These are phyloP conservation scores for Eucalyptus brandiana DNA, from an alignment of 345 rosid genomes.

Conservation along the genomic window DNA sequence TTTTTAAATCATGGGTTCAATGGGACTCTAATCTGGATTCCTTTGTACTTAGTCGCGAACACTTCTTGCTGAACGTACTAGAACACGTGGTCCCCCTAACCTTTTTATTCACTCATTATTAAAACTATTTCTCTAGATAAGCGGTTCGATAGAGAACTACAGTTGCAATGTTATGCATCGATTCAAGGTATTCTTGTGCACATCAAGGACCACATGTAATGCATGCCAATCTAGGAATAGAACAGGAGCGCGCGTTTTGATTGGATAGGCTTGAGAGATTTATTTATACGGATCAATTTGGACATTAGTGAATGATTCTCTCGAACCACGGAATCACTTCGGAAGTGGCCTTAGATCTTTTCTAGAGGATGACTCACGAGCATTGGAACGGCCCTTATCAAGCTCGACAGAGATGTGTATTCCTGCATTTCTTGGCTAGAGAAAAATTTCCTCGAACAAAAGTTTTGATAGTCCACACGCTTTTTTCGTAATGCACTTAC, in stretches of 20 bases:
- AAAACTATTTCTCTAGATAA: neutral
- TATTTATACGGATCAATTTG: neutral
- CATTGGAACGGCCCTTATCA: neutral
- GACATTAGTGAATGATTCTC: neutral
- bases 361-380: neutral
- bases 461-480: neutral
- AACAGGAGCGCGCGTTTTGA: neutral
- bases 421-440: neutral
- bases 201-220: neutral
- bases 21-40: neutral
- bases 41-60: neutral
- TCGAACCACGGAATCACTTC: neutral
- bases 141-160: neutral
- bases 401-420: neutral
- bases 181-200: neutral
- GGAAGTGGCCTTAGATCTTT: neutral
- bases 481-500: neutral
- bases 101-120: neutral
- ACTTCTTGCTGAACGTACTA: neutral
- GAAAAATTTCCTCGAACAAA: neutral
- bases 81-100: neutral
- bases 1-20: neutral
- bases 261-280: neutral
- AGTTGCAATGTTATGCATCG: neutral
- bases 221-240: neutral